Base-by-base conservation (phyloP, 2,329 filamentous ascomycete species). In the Phoma sp. region DNA sequence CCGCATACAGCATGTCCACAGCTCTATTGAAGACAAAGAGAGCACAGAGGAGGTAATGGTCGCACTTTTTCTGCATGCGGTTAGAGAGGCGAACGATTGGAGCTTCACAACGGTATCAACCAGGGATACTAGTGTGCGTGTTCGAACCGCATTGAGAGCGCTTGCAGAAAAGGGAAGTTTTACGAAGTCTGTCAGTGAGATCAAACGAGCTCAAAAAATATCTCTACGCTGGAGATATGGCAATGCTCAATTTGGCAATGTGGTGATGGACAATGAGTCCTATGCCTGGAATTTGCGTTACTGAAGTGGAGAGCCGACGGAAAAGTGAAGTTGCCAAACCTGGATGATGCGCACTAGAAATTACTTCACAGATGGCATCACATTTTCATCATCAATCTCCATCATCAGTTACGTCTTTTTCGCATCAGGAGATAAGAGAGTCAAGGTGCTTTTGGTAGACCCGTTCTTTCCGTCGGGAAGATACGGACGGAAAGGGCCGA, bases 401-500 rank as follows among this genome's bases (percentile, higher is more conserved):
- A 33, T 7, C 32, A 33, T 33, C 32, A 11, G 27, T 29, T 9
- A 9, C 27, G 27, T 7, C 6, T 7, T 9, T 29, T 29, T 6
- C 27, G 9, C 27, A 38, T 38, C 14, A 8, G 8, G n/a, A 38
- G 14, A 23, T 38, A 3, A 18, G 18, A 8, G 14, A 22, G 22
- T 22, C 36, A n/a, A 1, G 13, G 32, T 33, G 13, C 7, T 33
- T 43, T 14, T 37, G 14, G 49, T 29, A 41, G 49, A 41, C 14
- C 32, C 33, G 25, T 38, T 47, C 30, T 49, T 49, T 45, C 52
- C 46, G 52, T 55, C 46, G 52, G 52, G 30, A 49, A 55, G 29
- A 35, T 22, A 27, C 42, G 38, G 22, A 30, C 23, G 22, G 51
- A 40, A 48, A 54, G 40, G 52, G 40, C 52, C 52, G 52, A 49